These are phyloP conservation scores for Zasmidium cellare DNA, from an alignment of 2,329 filamentous ascomycete species.

Conservation along the genomic window DNA sequence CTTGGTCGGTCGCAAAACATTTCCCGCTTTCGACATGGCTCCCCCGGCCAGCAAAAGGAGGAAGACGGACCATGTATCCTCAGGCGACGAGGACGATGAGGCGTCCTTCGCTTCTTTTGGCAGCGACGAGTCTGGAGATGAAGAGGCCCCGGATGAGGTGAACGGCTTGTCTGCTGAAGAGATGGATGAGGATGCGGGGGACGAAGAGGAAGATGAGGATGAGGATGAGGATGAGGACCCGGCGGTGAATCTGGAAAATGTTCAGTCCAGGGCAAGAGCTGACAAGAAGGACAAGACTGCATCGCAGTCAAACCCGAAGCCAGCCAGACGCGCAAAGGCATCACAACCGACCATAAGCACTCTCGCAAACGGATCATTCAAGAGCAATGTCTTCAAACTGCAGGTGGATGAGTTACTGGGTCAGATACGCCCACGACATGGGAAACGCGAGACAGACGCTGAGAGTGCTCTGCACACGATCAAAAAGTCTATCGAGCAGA, in stretches of 20 bases:
- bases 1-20: background rate
- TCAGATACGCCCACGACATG: conserved; percentile 59
- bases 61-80: conserved; percentile 36
- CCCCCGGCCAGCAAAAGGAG: conserved; percentile 33
- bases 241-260: background rate
- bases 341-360: conserved; percentile 33
- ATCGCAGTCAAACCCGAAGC: conserved; percentile 1
- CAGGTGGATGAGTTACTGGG: conserved; percentile 65
- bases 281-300: conserved; percentile 3
- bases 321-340: background rate
- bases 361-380: conserved; percentile 58
- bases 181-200: conserved; percentile 15
- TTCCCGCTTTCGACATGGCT: conserved; percentile 28
- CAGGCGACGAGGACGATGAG: conserved; percentile 27
- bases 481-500: conserved; percentile 58
- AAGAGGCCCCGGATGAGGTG: background rate
- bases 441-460: conserved; percentile 54
- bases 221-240: conserved; percentile 10
- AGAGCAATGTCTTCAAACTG: conserved; percentile 67
- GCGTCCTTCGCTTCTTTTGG: conserved; percentile 37
- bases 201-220: conserved; percentile 15
- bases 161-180: conserved; percentile 16
- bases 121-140: conserved; percentile 10
- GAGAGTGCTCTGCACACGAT: conserved; percentile 57
- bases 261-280: conserved; percentile 1